Evolutionary conservation across 805 yeast species (phyloP).

Genomic region (Naumovozyma baii): DNA sequence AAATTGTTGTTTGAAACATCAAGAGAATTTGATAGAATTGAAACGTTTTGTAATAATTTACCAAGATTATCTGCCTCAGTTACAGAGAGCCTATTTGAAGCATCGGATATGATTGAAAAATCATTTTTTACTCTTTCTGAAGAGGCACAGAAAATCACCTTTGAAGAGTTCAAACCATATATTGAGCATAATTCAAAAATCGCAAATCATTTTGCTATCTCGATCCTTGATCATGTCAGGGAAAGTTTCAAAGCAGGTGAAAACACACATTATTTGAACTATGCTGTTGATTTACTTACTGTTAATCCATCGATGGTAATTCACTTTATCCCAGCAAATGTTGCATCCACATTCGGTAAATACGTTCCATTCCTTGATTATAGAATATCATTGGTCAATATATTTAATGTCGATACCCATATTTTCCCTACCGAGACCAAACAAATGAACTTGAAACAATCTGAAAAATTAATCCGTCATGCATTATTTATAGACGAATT

Average conservation of each 20-base stretch:
- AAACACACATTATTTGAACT: slow-evolving; percentile 2
- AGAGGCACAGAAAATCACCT: slow-evolving; percentile 8
- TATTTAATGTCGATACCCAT: slow-evolving; percentile 36
- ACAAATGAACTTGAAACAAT: slow-evolving; percentile 6
- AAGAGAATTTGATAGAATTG: slow-evolving; percentile 9
- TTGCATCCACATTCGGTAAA: slow-evolving; percentile 13
- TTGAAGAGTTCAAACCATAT: slow-evolving; percentile 7
- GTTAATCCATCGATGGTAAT: slow-evolving; percentile 6
- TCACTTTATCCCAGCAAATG: slow-evolving; percentile 12
- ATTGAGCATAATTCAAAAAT: slow-evolving; percentile 6
- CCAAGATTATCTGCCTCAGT: slow-evolving; percentile 6
- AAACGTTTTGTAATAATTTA: slow-evolving; percentile 16
- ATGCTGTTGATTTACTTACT: slow-evolving; percentile 10
- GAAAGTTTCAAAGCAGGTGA: not conserved
- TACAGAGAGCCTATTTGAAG: slow-evolving; percentile 6
- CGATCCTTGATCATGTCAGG: slow-evolving; percentile 9
- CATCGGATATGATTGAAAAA: slow-evolving; percentile 11
- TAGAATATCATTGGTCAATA: slow-evolving; percentile 38
- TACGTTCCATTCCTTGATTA: slow-evolving; percentile 30
- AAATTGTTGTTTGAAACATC: slow-evolving; percentile 29
- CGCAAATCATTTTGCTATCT: slow-evolving; percentile 7
- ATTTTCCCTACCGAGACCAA: slow-evolving; percentile 10
- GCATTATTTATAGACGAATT: slow-evolving; percentile 22
- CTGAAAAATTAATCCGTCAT: slow-evolving; percentile 16
- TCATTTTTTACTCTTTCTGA: slow-evolving; percentile 9